phyloP scores from a whole-genome alignment of 352 stramenopile genomes.

The Pythium phragmiticola region DNA sequence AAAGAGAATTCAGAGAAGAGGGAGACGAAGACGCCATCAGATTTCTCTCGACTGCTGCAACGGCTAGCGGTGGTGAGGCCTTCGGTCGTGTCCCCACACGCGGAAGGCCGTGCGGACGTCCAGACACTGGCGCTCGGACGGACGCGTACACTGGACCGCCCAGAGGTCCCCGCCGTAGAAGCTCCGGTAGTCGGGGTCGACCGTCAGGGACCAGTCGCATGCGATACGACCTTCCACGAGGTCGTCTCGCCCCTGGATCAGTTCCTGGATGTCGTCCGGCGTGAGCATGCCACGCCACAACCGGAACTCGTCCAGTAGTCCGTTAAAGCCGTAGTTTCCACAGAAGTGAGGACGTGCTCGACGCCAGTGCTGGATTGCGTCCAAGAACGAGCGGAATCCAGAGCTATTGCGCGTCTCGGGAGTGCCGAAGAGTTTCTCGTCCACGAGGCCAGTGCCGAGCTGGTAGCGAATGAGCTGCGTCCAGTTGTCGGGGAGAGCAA shows the following conservation, averaged over 20 bases:
- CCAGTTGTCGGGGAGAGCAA: not conserved
- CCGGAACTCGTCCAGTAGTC: not conserved
- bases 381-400: too few species aligned
- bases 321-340: not conserved
- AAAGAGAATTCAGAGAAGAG: too few species aligned
- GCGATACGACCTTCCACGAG: not conserved
- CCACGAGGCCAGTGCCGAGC: not conserved
- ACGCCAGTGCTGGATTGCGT: too few species aligned
- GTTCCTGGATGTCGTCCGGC: not conserved
- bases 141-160: not conserved
- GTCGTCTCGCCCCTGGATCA: not conserved
- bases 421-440: not conserved
- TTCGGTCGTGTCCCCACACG: too few species aligned
- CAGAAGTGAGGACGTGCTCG: not conserved
- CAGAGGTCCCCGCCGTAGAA: not conserved
- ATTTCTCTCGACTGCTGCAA: too few species aligned
- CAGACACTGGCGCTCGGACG: not conserved
- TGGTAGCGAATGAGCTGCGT: not conserved
- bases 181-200: not conserved
- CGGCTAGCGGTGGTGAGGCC: too few species aligned
- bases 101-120: not conserved
- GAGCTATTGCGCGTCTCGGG: not conserved
- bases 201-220: not conserved
- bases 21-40: too few species aligned
- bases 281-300: not conserved